These are phyloP conservation scores for Cardamine occulta DNA, from an alignment of 345 rosid species.

Conservation along the genomic window DNA sequence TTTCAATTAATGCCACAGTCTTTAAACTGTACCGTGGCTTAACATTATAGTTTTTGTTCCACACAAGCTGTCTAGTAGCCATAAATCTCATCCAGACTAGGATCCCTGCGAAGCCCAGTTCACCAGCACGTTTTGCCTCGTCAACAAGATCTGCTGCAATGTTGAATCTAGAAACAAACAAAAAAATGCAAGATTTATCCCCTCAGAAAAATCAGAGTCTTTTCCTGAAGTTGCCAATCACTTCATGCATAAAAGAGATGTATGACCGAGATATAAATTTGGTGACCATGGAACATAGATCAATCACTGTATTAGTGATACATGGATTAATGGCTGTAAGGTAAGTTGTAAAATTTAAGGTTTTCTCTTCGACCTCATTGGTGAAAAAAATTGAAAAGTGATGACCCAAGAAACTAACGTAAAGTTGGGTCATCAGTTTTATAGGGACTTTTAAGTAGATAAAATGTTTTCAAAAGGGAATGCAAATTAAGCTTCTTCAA, in stretches of 20 bases:
- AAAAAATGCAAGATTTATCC: not conserved
- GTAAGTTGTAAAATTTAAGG: not conserved
- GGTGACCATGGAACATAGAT: no score
- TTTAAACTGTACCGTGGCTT: constrained; percentile 80
- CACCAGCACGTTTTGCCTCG: constrained; percentile 77
- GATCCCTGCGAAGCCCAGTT: constrained; percentile 82
- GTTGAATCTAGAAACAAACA: constrained; percentile 70
- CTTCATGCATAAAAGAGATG: no score
- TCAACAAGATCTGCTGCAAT: constrained; percentile 89
- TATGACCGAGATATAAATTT: no score
- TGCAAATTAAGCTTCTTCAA: constrained; percentile 12
- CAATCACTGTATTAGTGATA: no score
- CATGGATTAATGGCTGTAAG: not conserved
- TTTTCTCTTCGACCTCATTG: constrained; percentile 1
- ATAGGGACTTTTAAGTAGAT: constrained; percentile 2
- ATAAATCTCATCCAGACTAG: constrained; percentile 99
- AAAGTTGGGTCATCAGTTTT: constrained; percentile 7
- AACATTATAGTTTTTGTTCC: constrained; percentile 99
- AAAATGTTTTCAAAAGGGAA: constrained; percentile 16
- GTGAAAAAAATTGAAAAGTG: not conserved
- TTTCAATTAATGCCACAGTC: constrained; percentile 27
- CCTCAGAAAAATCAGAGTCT: no score
- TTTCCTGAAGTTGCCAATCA: no score
- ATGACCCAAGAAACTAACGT: constrained; percentile 21
- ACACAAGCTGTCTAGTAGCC: constrained; percentile 98